phyloP scores from a whole-genome alignment of 192 early-diverging fungal genomes.

The Gonapodya sp. region DNA sequence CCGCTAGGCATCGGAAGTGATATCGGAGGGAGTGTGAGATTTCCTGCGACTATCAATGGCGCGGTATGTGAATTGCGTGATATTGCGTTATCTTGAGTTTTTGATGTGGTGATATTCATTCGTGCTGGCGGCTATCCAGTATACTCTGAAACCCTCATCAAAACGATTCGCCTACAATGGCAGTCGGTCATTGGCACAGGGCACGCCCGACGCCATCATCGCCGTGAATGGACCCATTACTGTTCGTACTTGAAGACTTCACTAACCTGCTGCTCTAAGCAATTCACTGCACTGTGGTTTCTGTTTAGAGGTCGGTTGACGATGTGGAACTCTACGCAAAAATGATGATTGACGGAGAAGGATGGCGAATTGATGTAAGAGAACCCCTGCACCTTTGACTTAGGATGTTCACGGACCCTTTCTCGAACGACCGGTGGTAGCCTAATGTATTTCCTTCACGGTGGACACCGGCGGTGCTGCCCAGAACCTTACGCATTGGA shows the following conservation, averaged over 20 bases:
- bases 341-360: too few relatives aligned
- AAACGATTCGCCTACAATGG: slow-evolving; percentile 2
- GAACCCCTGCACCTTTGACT: too few relatives aligned
- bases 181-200: neutral
- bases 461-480: too few relatives aligned
- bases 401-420: too few relatives aligned
- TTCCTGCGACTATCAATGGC: neutral
- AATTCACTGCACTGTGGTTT: too few relatives aligned
- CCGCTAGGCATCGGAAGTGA: neutral
- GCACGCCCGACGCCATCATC: neutral
- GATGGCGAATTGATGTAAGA: too few relatives aligned
- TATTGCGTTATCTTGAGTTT: neutral
- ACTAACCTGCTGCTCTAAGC: too few relatives aligned
- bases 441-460: too few relatives aligned
- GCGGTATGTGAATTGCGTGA: neutral
- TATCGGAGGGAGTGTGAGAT: neutral
- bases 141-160: neutral
- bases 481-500: too few relatives aligned
- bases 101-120: neutral
- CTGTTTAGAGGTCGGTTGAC: too few relatives aligned
- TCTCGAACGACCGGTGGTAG: too few relatives aligned
- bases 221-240: neutral
- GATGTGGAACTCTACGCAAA: neutral
- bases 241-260: too few relatives aligned
- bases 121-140: neutral